Base-by-base conservation (phyloP, 345 rosid genomes). In the Lepidium aucheri region DNA sequence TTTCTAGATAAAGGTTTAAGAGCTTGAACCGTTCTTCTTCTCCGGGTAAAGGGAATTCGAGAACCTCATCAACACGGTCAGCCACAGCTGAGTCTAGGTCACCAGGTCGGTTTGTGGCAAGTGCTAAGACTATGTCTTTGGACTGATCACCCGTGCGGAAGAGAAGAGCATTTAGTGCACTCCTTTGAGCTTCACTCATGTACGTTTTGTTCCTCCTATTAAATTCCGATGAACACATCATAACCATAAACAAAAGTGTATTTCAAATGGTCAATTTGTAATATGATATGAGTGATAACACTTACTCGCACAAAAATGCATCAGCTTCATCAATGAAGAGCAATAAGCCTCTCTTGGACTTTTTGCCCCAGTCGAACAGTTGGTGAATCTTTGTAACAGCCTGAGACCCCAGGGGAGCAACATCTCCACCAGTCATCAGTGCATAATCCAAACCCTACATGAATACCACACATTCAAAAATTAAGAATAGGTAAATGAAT, bases 291-390 rank as follows among this genome's bases (percentile, higher is more conserved):
- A 30, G 47, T 16, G 3, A 39, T 11, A 28, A 16, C 42, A 80
- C 98, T 85, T 84, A 94, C 99, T 94, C 92, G 91, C 97, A 90
- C 68, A 94, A 79, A 82, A 90, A 94, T 44, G 99, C 99, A 85
- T 94, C 99, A 20, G 99, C 99, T 83, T 94, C 97, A 57, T 94
- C 99, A 53, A 94, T 90, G 73, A 94, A 94, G 55, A 94, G 85
- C 82, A 94, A 69, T 63, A 90, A 77, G 35, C 99, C 99, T 74
- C 90, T 83, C 46, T 70, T 79, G 24, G 99, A 90, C 76, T 94
- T 94, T 84, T 90, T 90, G 33, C 89, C 81, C 99, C 99, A 94
- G 72, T 94, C 97, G 61, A 94, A 94, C 61, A 90, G 77, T 78
- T 90, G 91, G 74, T 94, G 97, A 74, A 94, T 94, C 82, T 94